Evolutionary conservation across 1,284 basidiomycete species (phyloP), one percentile per base, ranked within the genome.

Genomic region (Rhodotorula sp.): DNA sequence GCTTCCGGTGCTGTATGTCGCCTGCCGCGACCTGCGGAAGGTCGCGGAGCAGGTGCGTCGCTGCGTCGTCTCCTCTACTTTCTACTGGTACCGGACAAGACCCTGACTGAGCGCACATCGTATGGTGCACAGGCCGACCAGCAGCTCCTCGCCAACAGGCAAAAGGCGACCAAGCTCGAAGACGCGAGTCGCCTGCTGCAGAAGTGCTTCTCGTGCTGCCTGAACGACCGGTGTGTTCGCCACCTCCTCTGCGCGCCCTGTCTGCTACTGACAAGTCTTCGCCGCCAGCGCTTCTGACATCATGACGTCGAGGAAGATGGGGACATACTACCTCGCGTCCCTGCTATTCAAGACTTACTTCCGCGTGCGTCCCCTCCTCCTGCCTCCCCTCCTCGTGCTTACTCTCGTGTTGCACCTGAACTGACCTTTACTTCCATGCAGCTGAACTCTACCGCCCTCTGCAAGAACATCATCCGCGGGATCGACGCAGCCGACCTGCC

Each of bases 291-390:
- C 50, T 51, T n/a, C 37, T 10, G 37, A 72, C 41, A 51, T 63
- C 44, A 51, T 12, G 29, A 59, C 57, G 22, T 74, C 60, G 21
- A 37, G 71, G 34, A 74, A 74, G 32, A 57, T 89, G 89, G 96
- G 95, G 5, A 88, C 94, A 0, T 99, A 98, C 82, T 92, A 94
- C 78, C 87, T 97, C n/a, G 94, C 95, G 1, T 91, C 90, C 13
- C 84, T 97, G 71, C 89, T 94, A 51, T 85, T 99, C 82, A 97
- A 97, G 81, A 92, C 89, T 62, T 99, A 99, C 83, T 97, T 98
- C 85, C 89, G 90, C 79, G 94, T 90, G 82, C 78, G 88, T 83
- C 41, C 10, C 21, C 22, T 55, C 39, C 22, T 56, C 39, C n/a
- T 44, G 39, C 63, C 55, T 66, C 51, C 22, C 56, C 6, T 36